These are phyloP conservation scores for Podaxis carcinomalis DNA, from an alignment of 768 basidiomycete species.

Conservation along the genomic window DNA sequence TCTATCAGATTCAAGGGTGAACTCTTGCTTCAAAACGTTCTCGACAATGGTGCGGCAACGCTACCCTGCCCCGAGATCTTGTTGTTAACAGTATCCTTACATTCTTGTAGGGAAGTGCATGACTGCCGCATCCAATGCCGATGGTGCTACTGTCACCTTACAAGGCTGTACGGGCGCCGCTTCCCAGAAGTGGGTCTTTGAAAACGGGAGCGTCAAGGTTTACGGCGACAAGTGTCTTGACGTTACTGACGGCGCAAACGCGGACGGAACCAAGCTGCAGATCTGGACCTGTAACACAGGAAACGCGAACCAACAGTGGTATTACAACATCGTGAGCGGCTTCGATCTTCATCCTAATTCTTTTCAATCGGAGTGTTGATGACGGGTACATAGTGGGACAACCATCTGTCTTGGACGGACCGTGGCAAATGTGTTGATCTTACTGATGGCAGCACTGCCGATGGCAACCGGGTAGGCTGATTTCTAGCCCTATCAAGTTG, in stretches of 20 bases:
- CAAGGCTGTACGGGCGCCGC: conserved; percentile 39
- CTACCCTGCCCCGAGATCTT: neutral
- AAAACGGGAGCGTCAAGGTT: conserved; percentile 34
- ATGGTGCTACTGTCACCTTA: conserved; percentile 45
- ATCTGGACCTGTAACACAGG: conserved; percentile 43
- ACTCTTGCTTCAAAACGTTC: conserved; percentile 39
- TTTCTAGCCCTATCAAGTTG: neutral
- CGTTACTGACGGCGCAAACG: conserved; percentile 34
- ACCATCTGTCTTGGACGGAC: conserved; percentile 43
- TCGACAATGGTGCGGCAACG: conserved; percentile 31
- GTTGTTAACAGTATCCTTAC: neutral
- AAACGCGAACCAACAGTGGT: conserved; percentile 43
- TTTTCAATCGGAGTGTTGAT: neutral
- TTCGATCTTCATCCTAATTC: neutral
- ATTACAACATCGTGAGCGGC: conserved; percentile 37
- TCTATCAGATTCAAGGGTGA: conserved; percentile 34
- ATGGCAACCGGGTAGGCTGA: conserved; percentile 37
- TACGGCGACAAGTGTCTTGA: conserved; percentile 49
- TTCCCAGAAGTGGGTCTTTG: conserved; percentile 48
- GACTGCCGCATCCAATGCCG: conserved; percentile 43
- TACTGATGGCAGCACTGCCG: conserved; percentile 31
- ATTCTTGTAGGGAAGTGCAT: conserved; percentile 40
- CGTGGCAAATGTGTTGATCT: conserved; percentile 49
- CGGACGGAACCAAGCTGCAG: conserved; percentile 45
- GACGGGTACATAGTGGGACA: conserved; percentile 22